Base-by-base conservation (phyloP, 116 monocot species). In the Zostera marina region DNA sequence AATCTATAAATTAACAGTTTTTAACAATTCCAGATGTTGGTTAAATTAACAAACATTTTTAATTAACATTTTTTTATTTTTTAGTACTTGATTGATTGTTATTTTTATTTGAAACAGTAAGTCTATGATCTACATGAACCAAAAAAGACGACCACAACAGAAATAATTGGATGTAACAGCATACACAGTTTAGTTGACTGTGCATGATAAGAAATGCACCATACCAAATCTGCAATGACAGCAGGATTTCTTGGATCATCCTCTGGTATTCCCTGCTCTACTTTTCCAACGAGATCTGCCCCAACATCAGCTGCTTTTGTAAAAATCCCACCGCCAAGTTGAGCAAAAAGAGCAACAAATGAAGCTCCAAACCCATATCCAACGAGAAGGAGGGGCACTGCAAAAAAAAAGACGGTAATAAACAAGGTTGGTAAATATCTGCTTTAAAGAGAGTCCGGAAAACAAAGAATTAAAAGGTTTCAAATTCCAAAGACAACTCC, bases 261-360 rank as follows among this genome's bases (percentile, higher is more conserved):
- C 74, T 99, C 99, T 63, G 99, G 99, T 64, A 99, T 99, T 58
- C 99, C 99, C 73, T 99, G 99, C 64, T 99, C 99, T 45, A 99
- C 79, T 77, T 99, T 99, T 53, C 99, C 99, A 77, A 99, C 99
- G 68, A 99, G 99, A 77, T 99, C 99, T 44, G 91, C 99, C 56
- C 99, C 99, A 65, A 99, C 99, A 77, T 99, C 99, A 70, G 99
- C 99, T 44, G 99, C 99, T 73, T 99, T 99, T 42, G 99, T 99
- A 72, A 65, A 99, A 64, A 99, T 99, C 67, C 99, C 99, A 64
- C 99, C 99, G 64, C 99, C 99, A 63, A 99, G 72, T 63, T 99
- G 99, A 60, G 99, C 99, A 70, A 99, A 99, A 54, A 99, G 99
- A 23, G 99, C 99, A 52, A 99, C 99, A 84, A 99, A 99, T 14